Base-by-base conservation (phyloP, 1,284 basidiomycete genomes). In the Ganoderma boninense region DNA sequence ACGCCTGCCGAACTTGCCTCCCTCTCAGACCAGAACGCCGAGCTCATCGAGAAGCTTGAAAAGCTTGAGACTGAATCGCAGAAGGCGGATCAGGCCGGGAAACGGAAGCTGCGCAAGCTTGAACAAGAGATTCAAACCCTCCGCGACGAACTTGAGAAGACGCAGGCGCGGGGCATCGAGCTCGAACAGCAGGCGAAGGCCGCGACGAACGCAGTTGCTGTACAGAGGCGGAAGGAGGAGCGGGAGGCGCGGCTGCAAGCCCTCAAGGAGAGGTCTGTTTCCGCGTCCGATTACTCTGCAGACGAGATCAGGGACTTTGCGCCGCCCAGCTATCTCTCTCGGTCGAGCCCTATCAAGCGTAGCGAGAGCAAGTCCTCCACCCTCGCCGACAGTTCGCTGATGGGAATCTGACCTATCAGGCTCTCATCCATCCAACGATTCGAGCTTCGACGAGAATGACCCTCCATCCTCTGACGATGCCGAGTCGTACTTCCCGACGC, bases 21-120 rank as follows among this genome's bases (percentile, higher is more conserved):
- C 8, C 87, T 96, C 35, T 87, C 90, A 0, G 92, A 95, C 75
- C 93, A 95, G 80, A 96, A 96, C 77, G 89, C 91, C 0, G 92
- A 95, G 69, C 89, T 96, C 20, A 82, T 93, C 7, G 81, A 87
- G 29, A 93, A 94, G 73, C 84, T 96, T 7, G 90, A 94, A 77
- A 87, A 87, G 69, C 85, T 96, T 29, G 92, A 96, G 77, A 80
- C 86, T 0, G 94, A 95, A 73, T 89, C 93, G 6, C 81, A 82
- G 11, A 85, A 86, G 57, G 85, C 90, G 4, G 93, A 96, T 73
- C 86, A 88, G 52, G 84, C 86, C 1, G 93, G 93, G 7, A 87
- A 91, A 66, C 87, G 89, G 52, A 89, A 89, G 73, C 83, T 96
- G 16, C 88, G 89, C 61, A 87, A 86, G 76, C 81, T 96, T 65